These are phyloP conservation scores for Aspergillus hortae DNA, from an alignment of 2,329 filamentous ascomycete genomes.

Conservation along the genomic window DNA sequence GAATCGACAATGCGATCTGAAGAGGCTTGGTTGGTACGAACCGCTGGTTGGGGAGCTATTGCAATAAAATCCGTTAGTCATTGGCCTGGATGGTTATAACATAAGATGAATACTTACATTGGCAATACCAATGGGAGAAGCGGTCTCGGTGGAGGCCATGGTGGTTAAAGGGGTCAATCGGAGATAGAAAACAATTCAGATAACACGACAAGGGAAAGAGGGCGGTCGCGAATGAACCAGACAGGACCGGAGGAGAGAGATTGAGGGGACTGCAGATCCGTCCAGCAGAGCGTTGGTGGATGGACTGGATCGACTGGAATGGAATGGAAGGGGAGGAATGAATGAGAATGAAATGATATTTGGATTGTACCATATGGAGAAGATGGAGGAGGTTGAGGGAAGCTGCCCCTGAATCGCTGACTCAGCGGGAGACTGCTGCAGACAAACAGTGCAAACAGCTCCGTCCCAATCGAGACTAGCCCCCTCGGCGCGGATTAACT, in stretches of 20 bases:
- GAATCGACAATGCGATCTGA: conserved; percentile 9
- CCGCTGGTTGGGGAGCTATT: conserved; percentile 66
- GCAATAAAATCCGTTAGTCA: conserved; percentile 1
- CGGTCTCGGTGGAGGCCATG: conserved; percentile 60
- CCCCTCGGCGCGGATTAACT: conserved; percentile 23
- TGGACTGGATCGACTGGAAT: neutral
- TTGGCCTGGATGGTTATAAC: neutral
- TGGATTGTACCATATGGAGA: neutral
- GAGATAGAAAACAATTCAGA: conserved; percentile 10
- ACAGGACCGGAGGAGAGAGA: neutral
- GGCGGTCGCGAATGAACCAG: neutral
- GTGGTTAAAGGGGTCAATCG: conserved; percentile 39
- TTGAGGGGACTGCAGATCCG: neutral
- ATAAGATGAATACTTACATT: conserved; percentile 52
- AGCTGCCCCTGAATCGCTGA: conserved; percentile 33
- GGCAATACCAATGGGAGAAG: conserved; percentile 69
- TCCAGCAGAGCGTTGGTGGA: neutral
- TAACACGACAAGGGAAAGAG: conserved; percentile 9
- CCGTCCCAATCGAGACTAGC: conserved; percentile 19
- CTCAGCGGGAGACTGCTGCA: conserved; percentile 9
- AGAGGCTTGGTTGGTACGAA: conserved; percentile 41
- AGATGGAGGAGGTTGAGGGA: conserved; percentile 6
- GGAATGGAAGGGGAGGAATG: neutral
- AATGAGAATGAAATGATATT: neutral
- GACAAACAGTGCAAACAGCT: neutral